Base-by-base conservation (phyloP, 2,329 filamentous ascomycete species). In the Fusarium sterilihyphosum region DNA sequence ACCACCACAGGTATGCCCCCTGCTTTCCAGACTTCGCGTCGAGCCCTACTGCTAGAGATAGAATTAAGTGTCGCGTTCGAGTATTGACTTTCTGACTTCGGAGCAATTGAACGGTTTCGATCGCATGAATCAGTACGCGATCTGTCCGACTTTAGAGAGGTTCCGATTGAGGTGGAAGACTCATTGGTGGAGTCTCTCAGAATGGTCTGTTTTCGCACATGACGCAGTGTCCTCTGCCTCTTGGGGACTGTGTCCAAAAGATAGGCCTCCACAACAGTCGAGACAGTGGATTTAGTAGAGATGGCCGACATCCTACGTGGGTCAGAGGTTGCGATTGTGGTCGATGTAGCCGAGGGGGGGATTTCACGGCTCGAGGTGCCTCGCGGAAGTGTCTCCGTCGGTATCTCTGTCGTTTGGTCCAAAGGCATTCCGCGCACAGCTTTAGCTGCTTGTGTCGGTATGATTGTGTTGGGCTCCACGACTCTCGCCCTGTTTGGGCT, bases 1-100 rank as follows among this genome's bases (percentile, higher is more conserved):
- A 92, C 85, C 12, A 91, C 85, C 13, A 92, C 90, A 4, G 90
- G 90, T 16, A 92, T 90, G 6, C 84, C 89, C 13, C 90, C 90
- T 61, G 81, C 88, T 73, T 88, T 91, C 83, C 87, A 86, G 6
- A 92, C 82, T 38, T 91, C 88, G 22, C 87, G 86, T n/a, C 90
- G 84, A 8, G 88, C 88, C 74, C 85, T 89, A 13, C 84, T 83
- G 72, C 88, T 91, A 2, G 86, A 85, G 8, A 87, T 82, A 11
- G 88, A 89, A 69, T 84, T 88, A 31, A 80, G 73, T 1, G 88
- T 88, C 8, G 81, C 81, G 43, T 81, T 87, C 4, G 89, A 91
- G 35, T 81, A 81, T 61, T 86, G 80, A 64, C 88, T 90, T 9
- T 88, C 86, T 38, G 83, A 80, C n/a, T 83, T 82, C 52, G 71